Conservation (phyloP, 495 filamentous ascomycete species). For the Podospora comata region DNA sequence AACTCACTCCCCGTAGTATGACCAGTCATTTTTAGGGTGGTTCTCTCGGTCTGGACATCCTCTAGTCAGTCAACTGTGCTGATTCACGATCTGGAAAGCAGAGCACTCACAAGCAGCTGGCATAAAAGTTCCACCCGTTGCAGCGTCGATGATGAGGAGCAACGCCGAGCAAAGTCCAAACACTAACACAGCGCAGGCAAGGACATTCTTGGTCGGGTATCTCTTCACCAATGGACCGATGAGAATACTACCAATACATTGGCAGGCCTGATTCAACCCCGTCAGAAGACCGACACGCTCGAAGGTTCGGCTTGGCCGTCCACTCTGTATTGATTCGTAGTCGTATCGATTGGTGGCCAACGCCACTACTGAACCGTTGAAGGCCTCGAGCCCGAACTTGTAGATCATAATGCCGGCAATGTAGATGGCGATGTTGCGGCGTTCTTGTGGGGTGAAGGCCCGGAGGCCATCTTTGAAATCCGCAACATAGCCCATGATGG, state of each 20-base stretch:
- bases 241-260: conserved; percentile 47
- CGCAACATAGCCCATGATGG: conserved; percentile 19
- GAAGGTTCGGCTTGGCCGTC: conserved; percentile 37
- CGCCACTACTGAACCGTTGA: conserved; percentile 44
- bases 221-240: conserved; percentile 43
- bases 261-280: conserved; percentile 45
- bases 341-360: conserved; percentile 48
- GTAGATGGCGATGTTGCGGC: conserved; percentile 43
- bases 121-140: conserved; percentile 41
- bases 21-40: conserved; percentile 34
- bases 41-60: conserved; percentile 14
- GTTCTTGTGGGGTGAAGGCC: conserved; percentile 34
- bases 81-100: neutral
- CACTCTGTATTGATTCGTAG: conserved; percentile 31
- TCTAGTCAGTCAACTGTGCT: neutral
- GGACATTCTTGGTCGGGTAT: conserved; percentile 40
- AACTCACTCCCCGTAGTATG: conserved; percentile 35
- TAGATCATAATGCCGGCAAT: conserved; percentile 43
- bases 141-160: conserved; percentile 38
- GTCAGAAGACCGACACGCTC: conserved; percentile 43
- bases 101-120: conserved; percentile 23
- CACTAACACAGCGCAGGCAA: conserved; percentile 36
- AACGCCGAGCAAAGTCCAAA: conserved; percentile 42
- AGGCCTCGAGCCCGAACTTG: conserved; percentile 48
- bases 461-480: conserved; percentile 16